These are phyloP conservation scores for Nematocida sp. DNA, from an alignment of 371 early-diverging fungal species.

Conservation along the genomic window DNA sequence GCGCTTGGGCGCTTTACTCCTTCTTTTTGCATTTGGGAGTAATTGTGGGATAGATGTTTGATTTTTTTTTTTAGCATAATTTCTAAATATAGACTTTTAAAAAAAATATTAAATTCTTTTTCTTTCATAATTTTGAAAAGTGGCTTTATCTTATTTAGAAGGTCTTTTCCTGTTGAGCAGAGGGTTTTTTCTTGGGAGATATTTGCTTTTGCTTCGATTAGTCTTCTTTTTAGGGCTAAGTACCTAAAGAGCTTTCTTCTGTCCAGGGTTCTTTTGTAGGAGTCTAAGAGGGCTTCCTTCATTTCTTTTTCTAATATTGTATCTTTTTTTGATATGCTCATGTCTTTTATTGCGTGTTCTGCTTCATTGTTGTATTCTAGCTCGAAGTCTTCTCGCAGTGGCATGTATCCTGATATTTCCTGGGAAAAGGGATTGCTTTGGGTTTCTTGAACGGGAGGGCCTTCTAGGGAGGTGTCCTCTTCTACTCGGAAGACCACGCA, in stretches of 20 bases:
- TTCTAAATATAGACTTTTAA: conserved; percentile 40
- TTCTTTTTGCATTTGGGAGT: neutral
- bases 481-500: conserved; percentile 74
- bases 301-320: conserved; percentile 72
- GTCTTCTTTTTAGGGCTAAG: conserved; percentile 76
- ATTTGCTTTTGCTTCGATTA: conserved; percentile 75
- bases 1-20: neutral
- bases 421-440: conserved; percentile 79
- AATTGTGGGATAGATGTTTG: conserved; percentile 1
- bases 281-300: conserved; percentile 79
- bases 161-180: conserved; percentile 40
- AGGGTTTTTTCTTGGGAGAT: conserved; percentile 11
- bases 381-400: conserved; percentile 90
- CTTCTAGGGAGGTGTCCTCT: conserved; percentile 65
- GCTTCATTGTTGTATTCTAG: conserved; percentile 88
- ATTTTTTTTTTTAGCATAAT: conserved; percentile 23
- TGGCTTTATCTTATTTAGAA: conserved; percentile 41
- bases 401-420: conserved; percentile 85
- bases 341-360: conserved; percentile 81
- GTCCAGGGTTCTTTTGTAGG: conserved; percentile 79
- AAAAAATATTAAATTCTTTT: conserved; percentile 27
- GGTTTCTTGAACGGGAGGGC: conserved; percentile 58
- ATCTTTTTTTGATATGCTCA: conserved; percentile 74
- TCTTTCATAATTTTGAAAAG: conserved; percentile 29
- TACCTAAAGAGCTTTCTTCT: conserved; percentile 76